Base-by-base conservation (phyloP, 192 early-diverging fungal species). In the Coemansia sp. region DNA sequence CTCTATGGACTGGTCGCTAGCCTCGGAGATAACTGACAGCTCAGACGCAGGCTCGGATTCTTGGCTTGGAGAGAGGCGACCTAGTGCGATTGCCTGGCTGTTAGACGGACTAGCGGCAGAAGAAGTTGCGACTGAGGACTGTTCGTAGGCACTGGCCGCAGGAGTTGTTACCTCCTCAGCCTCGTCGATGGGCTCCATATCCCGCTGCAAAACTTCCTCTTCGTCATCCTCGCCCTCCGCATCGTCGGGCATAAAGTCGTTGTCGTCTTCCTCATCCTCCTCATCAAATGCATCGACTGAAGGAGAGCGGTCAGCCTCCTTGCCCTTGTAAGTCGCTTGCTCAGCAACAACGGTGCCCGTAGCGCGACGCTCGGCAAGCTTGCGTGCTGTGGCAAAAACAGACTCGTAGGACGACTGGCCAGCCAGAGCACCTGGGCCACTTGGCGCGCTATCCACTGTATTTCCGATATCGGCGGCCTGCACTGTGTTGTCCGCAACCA, bases 171-270 rank as follows among this genome's bases (percentile, higher is more conserved):
- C 75, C 52, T 82, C 80, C 46, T 82, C 80, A 2, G 43, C 9
- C 69, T 77, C 80, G 29, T 77, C 69, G 49, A 82, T 82, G 16
- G 80, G 80, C 46, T 82, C 80, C 43, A 82, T 71, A 13, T 76
- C 65, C 11, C 39, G 53, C 47, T 76, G 75, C 15, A 82, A 66
- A 2, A 61, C 40, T 34, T 82, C 80, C 65, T 81, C 79, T 39
- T 81, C 80, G 33, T 82, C 69, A 10, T 74, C 71, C 41, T 81
- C 79, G 8, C 67, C 68, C 3, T 71, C 65, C 1, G 27, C 39
- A 47, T 63, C 58, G 53, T 64, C 52, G 9, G 79, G 79, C 39
- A 64, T 68, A 68, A 71, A 81, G 61, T 81, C 79, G 1, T 40
- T 58, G 64, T 76, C 79, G 3, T 71, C 79, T 5, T 70, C 71